Percentiles rank a stretch among this genome's conserved stretches.
These are phyloP conservation scores for Ulmus americana DNA, from an alignment of 331 rosid genomes.

Conservation along the genomic window DNA sequence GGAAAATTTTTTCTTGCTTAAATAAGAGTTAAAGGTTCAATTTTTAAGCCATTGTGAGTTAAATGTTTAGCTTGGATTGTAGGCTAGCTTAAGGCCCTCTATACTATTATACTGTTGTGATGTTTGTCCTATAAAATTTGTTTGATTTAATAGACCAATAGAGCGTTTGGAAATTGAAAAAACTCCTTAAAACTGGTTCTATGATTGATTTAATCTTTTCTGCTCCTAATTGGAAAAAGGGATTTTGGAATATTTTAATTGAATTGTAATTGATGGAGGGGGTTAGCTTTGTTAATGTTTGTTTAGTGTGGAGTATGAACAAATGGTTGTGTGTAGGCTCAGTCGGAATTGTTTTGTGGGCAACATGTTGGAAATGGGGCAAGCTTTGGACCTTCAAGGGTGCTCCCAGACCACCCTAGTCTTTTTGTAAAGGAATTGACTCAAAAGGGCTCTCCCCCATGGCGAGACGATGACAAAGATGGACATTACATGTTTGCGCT, in stretches of 20 bases:
- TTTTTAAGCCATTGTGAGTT: not conserved
- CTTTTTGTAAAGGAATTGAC: slow-evolving; percentile 69
- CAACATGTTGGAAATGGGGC: slow-evolving; percentile 80
- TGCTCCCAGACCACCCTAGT: slow-evolving; percentile 61
- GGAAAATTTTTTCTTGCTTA: slow-evolving; percentile 1
- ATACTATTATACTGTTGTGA: not conserved
- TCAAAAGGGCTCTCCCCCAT: slow-evolving; percentile 87
- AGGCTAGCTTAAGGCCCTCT: too few relatives aligned
- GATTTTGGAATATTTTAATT: slow-evolving; percentile 1
- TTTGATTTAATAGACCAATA: slow-evolving; percentile 1
- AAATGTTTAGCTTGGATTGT: too few relatives aligned
- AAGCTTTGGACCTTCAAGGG: slow-evolving; percentile 80
- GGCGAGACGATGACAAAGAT: slow-evolving; percentile 96
- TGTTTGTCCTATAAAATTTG: not conserved
- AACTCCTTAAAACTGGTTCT: not conserved
- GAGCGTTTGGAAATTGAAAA: not conserved
- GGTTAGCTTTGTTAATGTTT: slow-evolving; percentile 22
- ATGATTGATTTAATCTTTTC: slow-evolving; percentile 13
- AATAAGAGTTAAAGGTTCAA: not conserved
- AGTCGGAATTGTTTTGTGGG: slow-evolving; percentile 80
- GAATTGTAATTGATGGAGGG: slow-evolving; percentile 21
- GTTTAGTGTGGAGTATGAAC: slow-evolving; percentile 64
- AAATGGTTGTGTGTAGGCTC: slow-evolving; percentile 96
- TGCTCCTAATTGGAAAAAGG: slow-evolving; percentile 20
- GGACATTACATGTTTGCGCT: slow-evolving; percentile 95